Evolutionary conservation across 257 asterid genomes (phyloP).

Genomic region (Coffea canephora): DNA sequence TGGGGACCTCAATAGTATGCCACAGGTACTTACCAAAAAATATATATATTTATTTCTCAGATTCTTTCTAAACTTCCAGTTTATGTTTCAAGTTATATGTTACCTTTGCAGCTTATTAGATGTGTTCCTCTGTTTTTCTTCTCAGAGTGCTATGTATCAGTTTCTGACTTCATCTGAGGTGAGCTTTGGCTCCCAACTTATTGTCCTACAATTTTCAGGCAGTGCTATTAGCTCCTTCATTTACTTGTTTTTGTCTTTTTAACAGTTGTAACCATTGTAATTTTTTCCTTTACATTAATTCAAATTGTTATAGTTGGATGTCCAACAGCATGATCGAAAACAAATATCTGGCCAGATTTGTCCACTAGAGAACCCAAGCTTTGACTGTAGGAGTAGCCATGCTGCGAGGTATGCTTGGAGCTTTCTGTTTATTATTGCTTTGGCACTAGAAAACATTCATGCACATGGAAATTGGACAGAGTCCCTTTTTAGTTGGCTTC

Average conservation of each 20-base stretch:
- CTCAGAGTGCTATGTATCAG: conserved; percentile 84
- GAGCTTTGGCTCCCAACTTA: conserved; percentile 22
- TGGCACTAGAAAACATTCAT: background rate
- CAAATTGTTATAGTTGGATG: conserved; percentile 48
- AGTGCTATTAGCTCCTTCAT: conserved; percentile 5
- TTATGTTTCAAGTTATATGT: background rate
- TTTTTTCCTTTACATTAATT: conserved; percentile 4
- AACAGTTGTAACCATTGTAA: too few relatives aligned
- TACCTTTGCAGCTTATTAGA: conserved; percentile 15
- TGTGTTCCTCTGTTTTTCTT: conserved; percentile 21
- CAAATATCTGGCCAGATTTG: conserved; percentile 65
- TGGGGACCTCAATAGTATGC: conserved; percentile 80
- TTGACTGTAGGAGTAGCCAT: conserved; percentile 22
- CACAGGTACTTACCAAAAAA: conserved; percentile 41
- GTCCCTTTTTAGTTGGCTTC: background rate
- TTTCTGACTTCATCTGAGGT: conserved; percentile 77
- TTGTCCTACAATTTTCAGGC: conserved; percentile 6
- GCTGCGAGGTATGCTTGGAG: conserved; percentile 35
- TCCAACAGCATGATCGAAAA: conserved; percentile 62
- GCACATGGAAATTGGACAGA: background rate
- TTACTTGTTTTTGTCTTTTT: conserved; percentile 8
- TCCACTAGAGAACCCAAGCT: conserved; percentile 27
- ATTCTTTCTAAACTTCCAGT: conserved; percentile 26
- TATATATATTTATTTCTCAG: conserved; percentile 49
- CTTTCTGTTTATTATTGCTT: background rate